These are phyloP conservation scores for Oxyria digyna DNA, from an alignment of 148 eudicot species.

Conservation along the genomic window DNA sequence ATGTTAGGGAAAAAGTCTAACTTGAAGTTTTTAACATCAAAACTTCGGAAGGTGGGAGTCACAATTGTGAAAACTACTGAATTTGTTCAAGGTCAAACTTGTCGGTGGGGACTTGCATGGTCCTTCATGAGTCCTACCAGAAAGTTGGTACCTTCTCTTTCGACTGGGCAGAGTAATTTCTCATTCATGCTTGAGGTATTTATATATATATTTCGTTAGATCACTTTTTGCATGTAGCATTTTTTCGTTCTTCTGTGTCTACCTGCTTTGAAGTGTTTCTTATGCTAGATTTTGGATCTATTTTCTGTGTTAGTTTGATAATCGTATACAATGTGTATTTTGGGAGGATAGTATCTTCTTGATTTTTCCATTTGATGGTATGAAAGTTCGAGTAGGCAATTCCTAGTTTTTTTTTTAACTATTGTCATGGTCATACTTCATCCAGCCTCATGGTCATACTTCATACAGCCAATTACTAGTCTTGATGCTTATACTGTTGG, in stretches of 20 bases:
- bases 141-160: constrained; percentile 29
- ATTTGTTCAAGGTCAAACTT: constrained; percentile 92
- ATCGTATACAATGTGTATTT: not conserved
- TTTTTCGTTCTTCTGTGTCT: not conserved
- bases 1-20: constrained; percentile 90
- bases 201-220: not conserved
- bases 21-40: constrained; percentile 50
- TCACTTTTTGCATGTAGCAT: not conserved
- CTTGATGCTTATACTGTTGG: not conserved
- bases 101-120: constrained; percentile 96
- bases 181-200: constrained; percentile 82
- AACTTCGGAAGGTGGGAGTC: constrained; percentile 69
- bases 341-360: not conserved
- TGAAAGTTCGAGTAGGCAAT: not conserved
- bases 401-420: not conserved
- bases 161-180: constrained; percentile 25
- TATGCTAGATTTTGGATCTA: not conserved
- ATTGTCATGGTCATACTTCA: not conserved
- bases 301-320: not conserved
- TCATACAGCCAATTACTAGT: not conserved
- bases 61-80: constrained; percentile 88
- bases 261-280: not conserved
- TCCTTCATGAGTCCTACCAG: constrained; percentile 55
- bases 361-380: not conserved
- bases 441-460: not conserved